phyloP scores from a whole-genome alignment of 148 eudicot genomes.

The Tetragonia tetragonoides region DNA sequence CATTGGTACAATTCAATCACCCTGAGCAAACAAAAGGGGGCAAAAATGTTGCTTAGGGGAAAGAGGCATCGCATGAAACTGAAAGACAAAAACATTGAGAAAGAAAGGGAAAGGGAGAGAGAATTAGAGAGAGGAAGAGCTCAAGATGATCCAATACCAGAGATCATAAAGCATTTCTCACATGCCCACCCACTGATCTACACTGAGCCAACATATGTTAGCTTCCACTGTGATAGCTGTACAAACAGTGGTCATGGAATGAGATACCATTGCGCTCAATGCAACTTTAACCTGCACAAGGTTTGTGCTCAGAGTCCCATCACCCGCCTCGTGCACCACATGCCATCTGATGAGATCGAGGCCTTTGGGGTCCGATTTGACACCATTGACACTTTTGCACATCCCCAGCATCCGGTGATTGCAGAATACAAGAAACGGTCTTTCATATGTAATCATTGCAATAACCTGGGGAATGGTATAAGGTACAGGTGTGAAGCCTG shows the following conservation, averaged over 20 bases:
- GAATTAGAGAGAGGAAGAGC: neutral
- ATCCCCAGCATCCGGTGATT: conserved; percentile 21
- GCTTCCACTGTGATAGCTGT: conserved; percentile 13
- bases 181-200: conserved; percentile 22
- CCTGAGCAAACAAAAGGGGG: neutral
- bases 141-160: neutral
- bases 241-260: neutral
- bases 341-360: conserved; percentile 15
- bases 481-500: conserved; percentile 23
- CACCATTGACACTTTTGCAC: conserved; percentile 20
- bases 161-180: conserved; percentile 12
- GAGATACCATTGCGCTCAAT: conserved; percentile 17
- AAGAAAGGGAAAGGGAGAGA: neutral
- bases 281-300: conserved; percentile 27
- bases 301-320: conserved; percentile 15
- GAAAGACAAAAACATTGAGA: conserved; percentile 10
- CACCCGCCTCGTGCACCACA: conserved; percentile 21
- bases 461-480: conserved; percentile 23
- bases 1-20: neutral
- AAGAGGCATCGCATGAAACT: conserved; percentile 20
- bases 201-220: neutral
- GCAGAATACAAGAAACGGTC: conserved; percentile 18
- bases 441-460: conserved; percentile 29
- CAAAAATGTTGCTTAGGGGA: conserved; percentile 24
- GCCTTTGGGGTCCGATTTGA: neutral